These are phyloP conservation scores for Saraca asoca DNA, from an alignment of 331 rosid genomes.

Conservation along the genomic window DNA sequence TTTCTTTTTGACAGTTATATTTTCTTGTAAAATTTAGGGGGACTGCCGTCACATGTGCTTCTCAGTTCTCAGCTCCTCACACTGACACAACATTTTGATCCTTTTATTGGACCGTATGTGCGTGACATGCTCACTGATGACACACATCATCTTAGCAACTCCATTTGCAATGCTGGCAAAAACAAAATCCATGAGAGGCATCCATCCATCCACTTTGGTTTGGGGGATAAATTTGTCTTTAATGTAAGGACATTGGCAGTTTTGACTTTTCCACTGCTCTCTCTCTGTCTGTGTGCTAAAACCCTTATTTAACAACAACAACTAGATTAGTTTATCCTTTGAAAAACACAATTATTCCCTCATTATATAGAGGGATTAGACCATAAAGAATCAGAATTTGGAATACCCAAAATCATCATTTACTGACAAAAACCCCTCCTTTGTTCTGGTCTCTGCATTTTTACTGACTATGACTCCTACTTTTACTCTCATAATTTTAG, in stretches of 20 bases:
- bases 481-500: conserved; percentile 51
- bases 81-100: neutral
- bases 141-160: conserved; percentile 26
- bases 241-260: neutral
- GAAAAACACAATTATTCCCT: conserved; percentile 47
- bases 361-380: conserved; percentile 32
- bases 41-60: neutral
- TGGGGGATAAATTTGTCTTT: conserved; percentile 42
- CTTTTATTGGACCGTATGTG: too few relatives aligned
- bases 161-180: conserved; percentile 28
- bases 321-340: neutral
- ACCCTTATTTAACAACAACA: conserved; percentile 11
- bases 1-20: neutral
- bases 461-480: conserved; percentile 59
- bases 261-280: conserved; percentile 16
- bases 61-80: neutral
- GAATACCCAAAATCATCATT: conserved; percentile 23
- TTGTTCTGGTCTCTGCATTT: conserved; percentile 29
- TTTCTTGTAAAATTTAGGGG: too few relatives aligned
- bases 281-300: neutral
- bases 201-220: too few relatives aligned
- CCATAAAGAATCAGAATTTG: neutral
- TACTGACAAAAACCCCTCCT: conserved; percentile 24
- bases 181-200: conserved; percentile 30
- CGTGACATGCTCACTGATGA: too few relatives aligned